phyloP scores from a whole-genome alignment of 2,329 filamentous ascomycete species.

The Teratosphaeria nubilosa region DNA sequence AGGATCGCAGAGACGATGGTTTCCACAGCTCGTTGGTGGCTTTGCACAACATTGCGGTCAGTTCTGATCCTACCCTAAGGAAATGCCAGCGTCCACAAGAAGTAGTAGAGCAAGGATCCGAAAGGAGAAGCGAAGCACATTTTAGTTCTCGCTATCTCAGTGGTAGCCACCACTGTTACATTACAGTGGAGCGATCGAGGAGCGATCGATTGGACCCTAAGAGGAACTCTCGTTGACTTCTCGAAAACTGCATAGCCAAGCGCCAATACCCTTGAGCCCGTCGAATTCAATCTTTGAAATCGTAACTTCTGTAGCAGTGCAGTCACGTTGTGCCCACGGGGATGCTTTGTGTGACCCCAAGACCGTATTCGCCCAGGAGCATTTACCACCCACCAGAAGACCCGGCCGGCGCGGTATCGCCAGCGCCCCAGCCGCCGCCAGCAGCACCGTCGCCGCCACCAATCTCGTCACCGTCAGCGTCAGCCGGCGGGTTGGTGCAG shows the following conservation, averaged over 20 bases:
- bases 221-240: not conserved
- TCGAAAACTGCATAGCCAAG: not conserved
- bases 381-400: not conserved
- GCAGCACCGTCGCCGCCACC: constrained; percentile 2
- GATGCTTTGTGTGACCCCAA: not conserved
- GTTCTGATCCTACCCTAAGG: not conserved
- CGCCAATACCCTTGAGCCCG: not conserved
- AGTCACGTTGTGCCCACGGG: not conserved
- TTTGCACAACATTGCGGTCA: too few species aligned
- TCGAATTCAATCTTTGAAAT: not conserved
- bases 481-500: constrained; percentile 13
- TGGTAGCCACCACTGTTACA: not conserved
- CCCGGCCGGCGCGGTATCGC: not conserved
- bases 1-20: too few species aligned
- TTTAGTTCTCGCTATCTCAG: not conserved
- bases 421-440: constrained; percentile 1
- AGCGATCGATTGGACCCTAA: not conserved
- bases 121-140: not conserved
- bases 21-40: too few species aligned
- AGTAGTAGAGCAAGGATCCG: not conserved
- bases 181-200: not conserved
- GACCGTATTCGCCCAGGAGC: not conserved
- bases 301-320: not conserved
- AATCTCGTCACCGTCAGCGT: constrained; percentile 3
- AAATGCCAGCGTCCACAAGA: not conserved